Percentiles rank a stretch among this genome's conserved stretches.
Conservation (phyloP, 345 rosid genomes). For the Schrenkiella parvula region DNA sequence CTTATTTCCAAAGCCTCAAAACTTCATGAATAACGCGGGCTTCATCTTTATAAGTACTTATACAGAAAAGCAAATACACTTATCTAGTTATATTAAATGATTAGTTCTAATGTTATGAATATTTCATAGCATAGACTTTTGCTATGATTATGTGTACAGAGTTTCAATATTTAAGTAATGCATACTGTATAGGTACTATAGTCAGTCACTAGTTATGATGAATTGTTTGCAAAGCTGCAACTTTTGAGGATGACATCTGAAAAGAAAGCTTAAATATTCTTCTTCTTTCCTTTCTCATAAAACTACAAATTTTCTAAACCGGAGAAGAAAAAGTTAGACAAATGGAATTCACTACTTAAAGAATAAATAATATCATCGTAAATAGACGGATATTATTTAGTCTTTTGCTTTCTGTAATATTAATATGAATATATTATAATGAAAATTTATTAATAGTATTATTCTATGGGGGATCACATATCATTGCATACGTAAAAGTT, state of each 20-base stretch:
- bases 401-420: not conserved
- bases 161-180: not conserved
- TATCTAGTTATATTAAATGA: not conserved
- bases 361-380: not conserved
- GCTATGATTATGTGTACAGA: not conserved
- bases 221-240: not conserved
- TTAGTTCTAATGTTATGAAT: not conserved
- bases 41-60: not conserved
- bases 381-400: not conserved
- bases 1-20: not conserved
- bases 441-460: not conserved
- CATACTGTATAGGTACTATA: not conserved
- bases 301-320: not conserved
- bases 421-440: not conserved
- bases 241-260: not conserved
- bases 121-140: not conserved
- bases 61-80: not conserved
- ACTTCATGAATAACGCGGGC: not conserved
- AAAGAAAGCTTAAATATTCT: not conserved
- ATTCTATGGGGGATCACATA: not conserved
- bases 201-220: not conserved
- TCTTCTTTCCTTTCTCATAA: not conserved
- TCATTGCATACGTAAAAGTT: constrained; percentile 12
- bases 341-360: not conserved
- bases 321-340: not conserved